Evolutionary conservation across 208 protist genomes (phyloP), one percentile per base, ranked within the genome.

Genomic region (Leishmania amazonensis): DNA sequence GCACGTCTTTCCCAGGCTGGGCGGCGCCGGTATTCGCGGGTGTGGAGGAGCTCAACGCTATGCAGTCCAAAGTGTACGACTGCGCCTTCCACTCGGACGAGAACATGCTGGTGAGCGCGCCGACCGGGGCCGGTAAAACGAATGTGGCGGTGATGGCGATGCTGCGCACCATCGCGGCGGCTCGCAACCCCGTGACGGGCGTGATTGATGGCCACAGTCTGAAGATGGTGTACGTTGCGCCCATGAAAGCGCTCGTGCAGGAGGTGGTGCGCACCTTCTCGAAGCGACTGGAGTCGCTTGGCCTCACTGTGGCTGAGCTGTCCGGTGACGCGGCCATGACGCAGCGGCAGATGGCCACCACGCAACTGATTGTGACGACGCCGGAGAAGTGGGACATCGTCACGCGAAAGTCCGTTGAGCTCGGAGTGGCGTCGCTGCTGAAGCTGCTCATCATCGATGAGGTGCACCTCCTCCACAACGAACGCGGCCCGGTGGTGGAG

Each of bases 301-400:
- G 98, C 35, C 93, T 99, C 45, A 94, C 81, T 24, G 98, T 99
- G 8, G 84, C 91, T 35, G 99, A 99, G 90, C 93, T 99, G 5
- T 99, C 99, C 57, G 99, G 99, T 76, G 99, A 99, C 88, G 85
- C 91, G 40, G 85, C 96, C 67, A 90, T 99, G 74, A 99, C 93
- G 72, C 99, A 99, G 85, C 84, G 95, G 79, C 97, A 99, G 86
- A 96, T 99, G 51, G 85, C 81, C 19, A 93, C 99, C 21, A 99
- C 99, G 19, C 98, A 99, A 83, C 83, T 99, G 28, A 99, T 99
- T 71, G 97, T 99, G 6, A 99, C 99, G 19, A 99, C 99, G 21
- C 99, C 99, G 15, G 99, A 99, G 90, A 99, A 99, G 94, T 99
- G 99, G 99, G 99, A 99, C 86, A 98, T 99, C 68, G 98, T 99